Conservation (phyloP, 2,329 filamentous ascomycete species). For the Coniochaeta sp. region DNA sequence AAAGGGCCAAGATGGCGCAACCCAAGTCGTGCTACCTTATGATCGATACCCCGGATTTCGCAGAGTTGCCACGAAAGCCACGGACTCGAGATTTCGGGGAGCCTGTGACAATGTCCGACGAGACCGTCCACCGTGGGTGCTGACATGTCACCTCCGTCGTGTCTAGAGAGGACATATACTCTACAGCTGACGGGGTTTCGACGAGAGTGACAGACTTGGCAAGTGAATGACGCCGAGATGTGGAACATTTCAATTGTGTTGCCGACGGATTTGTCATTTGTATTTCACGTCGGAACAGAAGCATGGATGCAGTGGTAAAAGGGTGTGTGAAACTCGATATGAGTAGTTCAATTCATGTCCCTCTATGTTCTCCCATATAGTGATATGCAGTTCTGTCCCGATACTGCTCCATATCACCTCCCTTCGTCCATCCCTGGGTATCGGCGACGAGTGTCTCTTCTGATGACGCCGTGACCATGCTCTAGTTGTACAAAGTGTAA, state of each 20-base stretch:
- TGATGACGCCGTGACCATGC: slow-evolving; percentile 10
- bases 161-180: not conserved
- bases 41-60: not conserved
- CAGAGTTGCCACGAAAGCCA: slow-evolving; percentile 2
- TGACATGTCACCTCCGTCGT: not conserved
- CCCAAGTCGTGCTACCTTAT: not conserved
- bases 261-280: not conserved
- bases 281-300: not conserved
- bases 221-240: no score
- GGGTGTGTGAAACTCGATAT: not conserved
- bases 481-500: slow-evolving; percentile 5
- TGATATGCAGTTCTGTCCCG: not conserved
- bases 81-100: not conserved
- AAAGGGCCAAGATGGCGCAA: not conserved
- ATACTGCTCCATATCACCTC: not conserved
- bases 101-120: not conserved
- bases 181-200: not conserved
- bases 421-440: slow-evolving; percentile 4
- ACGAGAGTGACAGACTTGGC: no score
- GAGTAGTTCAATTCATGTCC: not conserved
- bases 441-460: slow-evolving; percentile 6
- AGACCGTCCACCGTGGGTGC: not conserved
- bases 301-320: not conserved
- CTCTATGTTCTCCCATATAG: not conserved
- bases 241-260: not conserved